Conservation (phyloP, 805 yeast genomes). For the Spencermartinsiella europaea region DNA sequence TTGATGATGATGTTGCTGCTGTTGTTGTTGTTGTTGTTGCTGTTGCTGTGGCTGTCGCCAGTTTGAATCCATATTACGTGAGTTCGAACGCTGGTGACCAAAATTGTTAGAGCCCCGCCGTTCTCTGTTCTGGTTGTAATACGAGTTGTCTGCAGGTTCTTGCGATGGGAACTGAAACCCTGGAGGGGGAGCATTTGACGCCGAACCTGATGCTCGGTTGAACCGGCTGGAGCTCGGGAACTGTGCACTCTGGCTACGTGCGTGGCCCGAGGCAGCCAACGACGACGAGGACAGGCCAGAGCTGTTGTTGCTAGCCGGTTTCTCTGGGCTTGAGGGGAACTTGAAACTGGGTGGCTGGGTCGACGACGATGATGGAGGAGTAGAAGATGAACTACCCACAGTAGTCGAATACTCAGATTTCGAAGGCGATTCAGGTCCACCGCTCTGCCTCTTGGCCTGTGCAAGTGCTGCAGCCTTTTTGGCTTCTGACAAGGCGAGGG, state of each 20-base stretch:
- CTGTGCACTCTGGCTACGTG: conserved; percentile 1
- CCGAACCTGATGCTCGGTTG: background rate
- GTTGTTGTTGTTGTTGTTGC: background rate
- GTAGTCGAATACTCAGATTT: conserved; percentile 3
- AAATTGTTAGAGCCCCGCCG: conserved; percentile 18
- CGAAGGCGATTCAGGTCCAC: conserved; percentile 11
- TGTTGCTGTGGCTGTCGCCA: conserved; percentile 22
- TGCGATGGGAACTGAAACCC: conserved; percentile 56
- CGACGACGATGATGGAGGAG: conserved; percentile 13
- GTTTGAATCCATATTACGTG: conserved; percentile 26
- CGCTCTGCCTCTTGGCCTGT: conserved; percentile 50
- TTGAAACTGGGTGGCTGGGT: conserved; percentile 17
- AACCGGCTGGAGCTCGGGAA: background rate
- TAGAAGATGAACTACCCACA: conserved; percentile 4
- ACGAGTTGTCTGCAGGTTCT: conserved; percentile 30
- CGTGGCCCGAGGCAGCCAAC: conserved; percentile 2
- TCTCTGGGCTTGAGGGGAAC: conserved; percentile 23
- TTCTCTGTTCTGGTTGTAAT: conserved; percentile 23
- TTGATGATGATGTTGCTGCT: conserved; percentile 4
- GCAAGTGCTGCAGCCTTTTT: conserved; percentile 94
- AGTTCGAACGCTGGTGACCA: conserved; percentile 44
- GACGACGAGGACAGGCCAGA: conserved; percentile 1
- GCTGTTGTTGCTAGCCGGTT: conserved; percentile 17
- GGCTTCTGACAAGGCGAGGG: conserved; percentile 87
- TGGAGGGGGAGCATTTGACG: conserved; percentile 19